phyloP scores from a whole-genome alignment of 1,284 basidiomycete species.

The Earliella scabrosa region DNA sequence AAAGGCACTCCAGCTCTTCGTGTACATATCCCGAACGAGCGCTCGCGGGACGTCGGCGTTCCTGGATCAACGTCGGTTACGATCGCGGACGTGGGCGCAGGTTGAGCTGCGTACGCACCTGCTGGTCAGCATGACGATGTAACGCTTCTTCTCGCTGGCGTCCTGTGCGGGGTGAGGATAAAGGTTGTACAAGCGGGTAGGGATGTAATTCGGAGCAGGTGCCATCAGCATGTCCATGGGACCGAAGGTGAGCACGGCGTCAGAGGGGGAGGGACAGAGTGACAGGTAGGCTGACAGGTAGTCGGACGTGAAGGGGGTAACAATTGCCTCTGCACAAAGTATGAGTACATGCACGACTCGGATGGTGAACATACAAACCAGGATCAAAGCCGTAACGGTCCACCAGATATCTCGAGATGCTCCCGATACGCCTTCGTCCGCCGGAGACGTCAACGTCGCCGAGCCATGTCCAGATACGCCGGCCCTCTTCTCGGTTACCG shows the following conservation, averaged over 20 bases:
- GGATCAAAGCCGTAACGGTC: conserved; percentile 81
- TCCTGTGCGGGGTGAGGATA: conserved; percentile 82
- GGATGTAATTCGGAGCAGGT: conserved; percentile 71
- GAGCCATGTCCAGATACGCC: conserved; percentile 70
- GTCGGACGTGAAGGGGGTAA: conserved; percentile 78
- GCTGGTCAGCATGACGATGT: conserved; percentile 70
- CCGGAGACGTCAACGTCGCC: conserved; percentile 70
- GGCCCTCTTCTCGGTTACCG: conserved; percentile 71
- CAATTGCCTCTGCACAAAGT: conserved; percentile 58
- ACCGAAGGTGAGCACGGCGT: conserved; percentile 76
- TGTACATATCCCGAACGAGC: conserved; percentile 86
- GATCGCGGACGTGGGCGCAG: background rate
- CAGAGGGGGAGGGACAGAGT: conserved; percentile 67
- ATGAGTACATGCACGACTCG: conserved; percentile 7
- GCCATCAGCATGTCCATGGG: conserved; percentile 78
- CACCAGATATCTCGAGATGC: conserved; percentile 72
- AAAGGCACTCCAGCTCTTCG: conserved; percentile 88
- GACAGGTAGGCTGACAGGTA: conserved; percentile 77
- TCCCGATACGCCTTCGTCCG: conserved; percentile 66
- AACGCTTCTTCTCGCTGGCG: conserved; percentile 68
- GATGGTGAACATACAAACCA: conserved; percentile 47
- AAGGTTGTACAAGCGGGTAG: conserved; percentile 70
- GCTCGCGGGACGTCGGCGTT: conserved; percentile 86
- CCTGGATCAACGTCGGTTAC: conserved; percentile 41
- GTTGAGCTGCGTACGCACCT: conserved; percentile 46